Evolutionary conservation across 768 basidiomycete species (phyloP).

Genomic region (Sutorius australiensis): DNA sequence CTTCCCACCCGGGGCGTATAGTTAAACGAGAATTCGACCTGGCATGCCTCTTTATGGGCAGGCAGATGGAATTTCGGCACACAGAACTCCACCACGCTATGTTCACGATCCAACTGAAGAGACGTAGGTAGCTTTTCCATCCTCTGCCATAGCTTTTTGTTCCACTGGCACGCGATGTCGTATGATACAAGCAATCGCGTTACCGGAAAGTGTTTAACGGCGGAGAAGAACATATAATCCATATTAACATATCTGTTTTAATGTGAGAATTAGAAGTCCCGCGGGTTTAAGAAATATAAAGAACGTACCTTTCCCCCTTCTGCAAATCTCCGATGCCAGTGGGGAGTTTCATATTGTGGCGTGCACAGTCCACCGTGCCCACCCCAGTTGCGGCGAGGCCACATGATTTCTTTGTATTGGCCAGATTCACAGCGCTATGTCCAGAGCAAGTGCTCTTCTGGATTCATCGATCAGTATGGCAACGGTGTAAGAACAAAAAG

Average conservation of each 20-base stretch:
- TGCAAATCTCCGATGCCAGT: constrained; percentile 14
- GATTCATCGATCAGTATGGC: too few relatives aligned
- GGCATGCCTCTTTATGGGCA: too few relatives aligned
- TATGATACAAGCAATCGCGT: neutral
- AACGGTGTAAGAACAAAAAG: neutral
- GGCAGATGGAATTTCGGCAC: neutral
- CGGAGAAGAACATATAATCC: neutral
- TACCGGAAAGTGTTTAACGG: neutral
- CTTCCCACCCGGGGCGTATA: too few relatives aligned
- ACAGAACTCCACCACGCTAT: neutral
- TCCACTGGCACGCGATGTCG: neutral
- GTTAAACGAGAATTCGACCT: too few relatives aligned
- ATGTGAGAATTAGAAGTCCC: neutral
- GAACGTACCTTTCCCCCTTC: constrained; percentile 15
- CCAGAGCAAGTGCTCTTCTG: constrained; percentile 5
- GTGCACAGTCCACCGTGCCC: constrained; percentile 26
- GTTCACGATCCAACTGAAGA: neutral
- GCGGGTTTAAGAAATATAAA: too few relatives aligned
- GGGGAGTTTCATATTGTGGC: constrained; percentile 17
- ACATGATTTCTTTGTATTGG: neutral
- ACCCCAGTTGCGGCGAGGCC: constrained; percentile 28
- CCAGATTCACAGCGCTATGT: constrained; percentile 8
- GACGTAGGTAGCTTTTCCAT: neutral
- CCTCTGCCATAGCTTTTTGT: neutral
- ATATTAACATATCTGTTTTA: neutral